Conservation (phyloP, 1,284 basidiomycete species). For the Stygiomarasmius scandens region DNA sequence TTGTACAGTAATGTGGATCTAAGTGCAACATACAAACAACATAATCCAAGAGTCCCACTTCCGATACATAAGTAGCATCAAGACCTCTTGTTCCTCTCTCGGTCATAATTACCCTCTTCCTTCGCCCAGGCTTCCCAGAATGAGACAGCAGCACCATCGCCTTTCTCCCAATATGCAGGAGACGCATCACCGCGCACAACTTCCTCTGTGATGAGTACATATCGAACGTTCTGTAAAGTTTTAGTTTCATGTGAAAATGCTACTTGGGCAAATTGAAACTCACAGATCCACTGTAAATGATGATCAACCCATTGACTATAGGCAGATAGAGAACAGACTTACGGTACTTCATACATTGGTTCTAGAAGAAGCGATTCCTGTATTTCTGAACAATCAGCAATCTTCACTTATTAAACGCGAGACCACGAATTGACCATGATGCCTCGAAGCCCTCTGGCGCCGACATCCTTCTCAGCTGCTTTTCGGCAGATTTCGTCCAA, state of each 20-base stretch:
- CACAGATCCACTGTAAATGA: constrained; percentile 37
- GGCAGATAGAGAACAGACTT: constrained; percentile 41
- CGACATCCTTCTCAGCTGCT: constrained; percentile 81
- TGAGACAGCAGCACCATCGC: constrained; percentile 35
- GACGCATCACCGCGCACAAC: constrained; percentile 42
- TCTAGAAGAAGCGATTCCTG: constrained; percentile 81
- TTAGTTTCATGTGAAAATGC: not conserved
- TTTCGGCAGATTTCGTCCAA: constrained; percentile 78
- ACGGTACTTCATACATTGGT: constrained; percentile 92
- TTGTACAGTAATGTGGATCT: not conserved
- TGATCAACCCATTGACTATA: not conserved
- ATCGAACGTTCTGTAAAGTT: constrained; percentile 38
- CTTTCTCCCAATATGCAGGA: constrained; percentile 47
- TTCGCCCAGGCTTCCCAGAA: constrained; percentile 55
- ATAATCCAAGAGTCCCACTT: not conserved
- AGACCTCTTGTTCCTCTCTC: not conserved
- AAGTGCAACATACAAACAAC: constrained; percentile 1
- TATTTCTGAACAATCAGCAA: constrained; percentile 9
- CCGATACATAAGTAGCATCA: constrained; percentile 20
- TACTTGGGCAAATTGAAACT: constrained; percentile 17
- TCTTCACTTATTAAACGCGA: not conserved
- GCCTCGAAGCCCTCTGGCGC: constrained; percentile 85
- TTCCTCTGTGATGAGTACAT: constrained; percentile 48
- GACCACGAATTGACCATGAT: constrained; percentile 68
- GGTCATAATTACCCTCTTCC: constrained; percentile 38